These are phyloP conservation scores for Alternaria angustiovoidea DNA, from an alignment of 2,329 filamentous ascomycete species.

Conservation along the genomic window DNA sequence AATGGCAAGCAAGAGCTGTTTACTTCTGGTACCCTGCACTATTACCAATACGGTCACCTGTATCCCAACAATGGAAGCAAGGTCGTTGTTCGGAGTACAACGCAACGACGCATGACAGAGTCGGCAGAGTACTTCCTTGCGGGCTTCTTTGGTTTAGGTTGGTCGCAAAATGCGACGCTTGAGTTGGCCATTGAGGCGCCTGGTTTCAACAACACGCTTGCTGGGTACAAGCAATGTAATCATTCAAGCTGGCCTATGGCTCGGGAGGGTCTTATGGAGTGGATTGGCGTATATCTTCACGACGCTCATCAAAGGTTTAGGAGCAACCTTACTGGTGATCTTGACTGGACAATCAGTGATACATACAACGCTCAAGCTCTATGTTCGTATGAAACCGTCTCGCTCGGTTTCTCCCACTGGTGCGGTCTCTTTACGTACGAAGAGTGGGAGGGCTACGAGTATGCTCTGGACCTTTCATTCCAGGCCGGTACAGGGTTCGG, in stretches of 20 bases:
- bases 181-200: conserved; percentile 72
- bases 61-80: conserved; percentile 74
- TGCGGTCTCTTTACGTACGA: conserved; percentile 77
- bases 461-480: conserved; percentile 73
- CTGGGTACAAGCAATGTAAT: conserved; percentile 71
- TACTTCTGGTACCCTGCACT: conserved; percentile 73
- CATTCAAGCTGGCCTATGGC: conserved; percentile 63
- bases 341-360: conserved; percentile 47
- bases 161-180: conserved; percentile 75
- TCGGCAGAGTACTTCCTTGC: conserved; percentile 80
- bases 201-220: conserved; percentile 74
- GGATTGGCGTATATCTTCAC: conserved; percentile 70
- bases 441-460: conserved; percentile 77
- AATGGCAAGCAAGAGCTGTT: conserved; percentile 77
- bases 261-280: conserved; percentile 62
- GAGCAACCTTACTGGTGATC: conserved; percentile 55
- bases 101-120: conserved; percentile 79
- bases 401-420: conserved; percentile 76
- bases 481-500: conserved; percentile 68
- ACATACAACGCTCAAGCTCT: conserved; percentile 72
- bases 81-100: conserved; percentile 76
- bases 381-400: conserved; percentile 81
- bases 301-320: conserved; percentile 70
- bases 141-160: conserved; percentile 79
- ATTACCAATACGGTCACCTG: conserved; percentile 75